These are phyloP conservation scores for Infundibulicybe gibba DNA, from an alignment of 768 basidiomycete species.

Conservation along the genomic window DNA sequence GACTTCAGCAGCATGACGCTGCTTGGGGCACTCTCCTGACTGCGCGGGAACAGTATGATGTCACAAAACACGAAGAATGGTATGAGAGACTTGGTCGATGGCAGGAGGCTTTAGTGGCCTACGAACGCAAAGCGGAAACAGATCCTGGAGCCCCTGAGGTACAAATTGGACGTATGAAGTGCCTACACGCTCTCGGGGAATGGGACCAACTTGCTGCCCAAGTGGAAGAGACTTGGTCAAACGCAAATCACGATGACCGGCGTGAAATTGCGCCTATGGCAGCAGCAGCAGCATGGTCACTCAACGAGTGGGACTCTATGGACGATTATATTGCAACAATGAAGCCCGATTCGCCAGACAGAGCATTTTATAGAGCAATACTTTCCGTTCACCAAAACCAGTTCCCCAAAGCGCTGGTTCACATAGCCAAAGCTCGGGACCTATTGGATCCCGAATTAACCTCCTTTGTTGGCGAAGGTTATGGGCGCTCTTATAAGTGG, in stretches of 20 bases:
- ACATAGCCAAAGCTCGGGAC: conserved; percentile 92
- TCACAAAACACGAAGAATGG: conserved; percentile 95
- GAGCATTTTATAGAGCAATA: conserved; percentile 95
- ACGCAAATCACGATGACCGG: conserved; percentile 77
- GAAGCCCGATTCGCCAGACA: conserved; percentile 89
- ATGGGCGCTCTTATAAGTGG: conserved; percentile 96
- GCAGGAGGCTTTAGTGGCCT: conserved; percentile 88
- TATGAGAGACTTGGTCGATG: conserved; percentile 94
- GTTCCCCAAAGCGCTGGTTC: conserved; percentile 83
- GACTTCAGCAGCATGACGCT: conserved; percentile 94
- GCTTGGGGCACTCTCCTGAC: conserved; percentile 95
- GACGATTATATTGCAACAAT: conserved; percentile 94
- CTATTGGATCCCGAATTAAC: conserved; percentile 87
- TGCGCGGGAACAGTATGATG: conserved; percentile 86
- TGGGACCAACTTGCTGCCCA: conserved; percentile 89
- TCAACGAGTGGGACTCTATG: conserved; percentile 98
- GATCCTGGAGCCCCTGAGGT: conserved; percentile 76
- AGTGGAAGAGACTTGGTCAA: conserved; percentile 86
- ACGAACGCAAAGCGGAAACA: conserved; percentile 73
- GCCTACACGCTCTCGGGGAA: conserved; percentile 94
- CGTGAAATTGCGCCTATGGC: conserved; percentile 95
- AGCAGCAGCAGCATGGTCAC: conserved; percentile 94
- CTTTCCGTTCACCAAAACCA: conserved; percentile 95
- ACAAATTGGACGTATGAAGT: conserved; percentile 90
- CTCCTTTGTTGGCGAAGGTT: conserved; percentile 91